phyloP scores from a whole-genome alignment of 2,329 filamentous ascomycete species.

The Gliomastix tumulicola region DNA sequence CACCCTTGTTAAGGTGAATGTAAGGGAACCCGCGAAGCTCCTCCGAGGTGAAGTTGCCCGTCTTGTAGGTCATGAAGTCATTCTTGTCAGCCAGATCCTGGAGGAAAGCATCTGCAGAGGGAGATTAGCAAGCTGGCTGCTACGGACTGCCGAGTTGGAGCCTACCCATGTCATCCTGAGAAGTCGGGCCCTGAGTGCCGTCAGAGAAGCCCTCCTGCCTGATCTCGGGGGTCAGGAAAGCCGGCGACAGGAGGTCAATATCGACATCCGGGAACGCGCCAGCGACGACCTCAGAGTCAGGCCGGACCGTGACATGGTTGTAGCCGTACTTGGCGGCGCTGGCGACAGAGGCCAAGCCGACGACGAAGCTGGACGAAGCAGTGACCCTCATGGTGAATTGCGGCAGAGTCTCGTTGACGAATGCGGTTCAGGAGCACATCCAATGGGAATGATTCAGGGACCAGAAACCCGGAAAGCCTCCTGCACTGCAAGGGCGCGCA shows the following conservation, averaged over 20 bases:
- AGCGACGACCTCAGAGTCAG: slow-evolving; percentile 5
- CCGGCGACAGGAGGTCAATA: slow-evolving; percentile 9
- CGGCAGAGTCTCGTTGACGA: too few species aligned
- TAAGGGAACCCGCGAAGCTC: slow-evolving; percentile 9
- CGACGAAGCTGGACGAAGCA: neutral
- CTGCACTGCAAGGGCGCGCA: too few species aligned
- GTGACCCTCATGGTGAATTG: slow-evolving; percentile 4
- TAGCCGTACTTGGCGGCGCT: slow-evolving; percentile 8
- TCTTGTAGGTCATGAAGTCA: slow-evolving; percentile 9
- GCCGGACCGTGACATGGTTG: slow-evolving; percentile 6
- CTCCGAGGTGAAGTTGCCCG: slow-evolving; percentile 10
- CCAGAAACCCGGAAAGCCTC: too few species aligned
- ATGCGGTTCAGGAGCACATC: too few species aligned
- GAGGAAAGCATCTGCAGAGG: slow-evolving; percentile 6
- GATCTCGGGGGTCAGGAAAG: slow-evolving; percentile 7
- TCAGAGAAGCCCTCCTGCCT: slow-evolving; percentile 7
- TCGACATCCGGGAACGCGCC: slow-evolving; percentile 7
- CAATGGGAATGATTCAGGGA: too few species aligned
- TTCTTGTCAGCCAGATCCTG: slow-evolving; percentile 7
- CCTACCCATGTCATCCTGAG: slow-evolving; percentile 9
- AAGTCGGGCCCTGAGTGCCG: slow-evolving; percentile 10
- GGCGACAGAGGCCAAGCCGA: slow-evolving; percentile 5
- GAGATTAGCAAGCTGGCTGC: neutral
- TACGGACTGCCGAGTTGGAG: too few species aligned
- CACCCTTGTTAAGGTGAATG: slow-evolving; percentile 6